Conservation (phyloP, 345 rosid genomes). For the Citrus inodora region DNA sequence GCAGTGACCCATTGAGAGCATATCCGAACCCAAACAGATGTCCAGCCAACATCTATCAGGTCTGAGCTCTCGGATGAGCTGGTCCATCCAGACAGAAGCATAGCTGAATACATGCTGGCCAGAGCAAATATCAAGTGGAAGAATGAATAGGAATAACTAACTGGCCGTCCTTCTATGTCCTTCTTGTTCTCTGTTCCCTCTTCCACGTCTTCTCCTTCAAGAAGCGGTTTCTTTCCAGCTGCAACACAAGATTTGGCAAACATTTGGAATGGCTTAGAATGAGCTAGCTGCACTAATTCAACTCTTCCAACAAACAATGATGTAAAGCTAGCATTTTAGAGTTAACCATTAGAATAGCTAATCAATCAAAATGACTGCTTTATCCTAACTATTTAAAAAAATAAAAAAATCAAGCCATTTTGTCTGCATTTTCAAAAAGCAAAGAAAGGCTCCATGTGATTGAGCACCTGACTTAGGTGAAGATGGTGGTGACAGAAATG, state of each 20-base stretch:
- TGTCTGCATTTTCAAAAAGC: conserved; percentile 2
- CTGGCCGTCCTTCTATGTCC: conserved; percentile 61
- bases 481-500: conserved; percentile 84
- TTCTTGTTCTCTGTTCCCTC: conserved; percentile 55
- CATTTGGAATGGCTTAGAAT: not conserved
- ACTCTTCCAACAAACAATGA: not conserved
- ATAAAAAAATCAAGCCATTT: not conserved
- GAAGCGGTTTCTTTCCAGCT: conserved; percentile 67
- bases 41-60: conserved; percentile 93
- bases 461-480: conserved; percentile 78
- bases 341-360: not conserved
- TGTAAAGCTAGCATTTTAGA: not conserved
- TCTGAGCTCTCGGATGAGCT: conserved; percentile 67
- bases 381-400: not conserved
- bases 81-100: conserved; percentile 98
- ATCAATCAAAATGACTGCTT: not conserved
- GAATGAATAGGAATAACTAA: conserved; percentile 81
- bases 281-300: not conserved
- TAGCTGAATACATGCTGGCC: conserved; percentile 96
- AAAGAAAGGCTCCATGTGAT: not conserved
- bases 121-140: conserved; percentile 92
- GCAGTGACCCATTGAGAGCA: conserved; percentile 90
- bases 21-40: conserved; percentile 94
- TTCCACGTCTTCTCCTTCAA: conserved; percentile 59
- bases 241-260: conserved; percentile 16